These are phyloP conservation scores for Ambrosia artemisiifolia DNA, from an alignment of 129 eudicot species.

Conservation along the genomic window DNA sequence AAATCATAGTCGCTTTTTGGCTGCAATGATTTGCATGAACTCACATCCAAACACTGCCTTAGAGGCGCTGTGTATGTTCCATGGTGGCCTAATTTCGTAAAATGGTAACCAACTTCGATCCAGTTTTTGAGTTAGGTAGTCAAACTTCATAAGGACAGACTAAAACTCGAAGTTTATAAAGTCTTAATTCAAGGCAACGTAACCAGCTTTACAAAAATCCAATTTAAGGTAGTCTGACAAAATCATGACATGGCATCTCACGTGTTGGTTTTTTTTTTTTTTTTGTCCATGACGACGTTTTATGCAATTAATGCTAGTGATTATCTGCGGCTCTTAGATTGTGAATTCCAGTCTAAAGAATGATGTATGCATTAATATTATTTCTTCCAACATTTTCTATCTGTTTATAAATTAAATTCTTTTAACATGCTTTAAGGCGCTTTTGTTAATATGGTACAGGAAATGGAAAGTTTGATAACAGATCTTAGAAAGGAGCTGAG, in stretches of 20 bases:
- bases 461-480: constrained; percentile 85
- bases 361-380: neutral
- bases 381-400: neutral
- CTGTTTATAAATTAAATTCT: neutral
- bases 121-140: neutral
- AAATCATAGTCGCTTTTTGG: neutral
- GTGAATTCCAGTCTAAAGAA: neutral
- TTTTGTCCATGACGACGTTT: neutral
- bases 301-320: neutral
- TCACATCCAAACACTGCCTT: neutral
- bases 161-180: too few species aligned
- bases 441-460: constrained; percentile 43
- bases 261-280: neutral
- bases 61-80: neutral
- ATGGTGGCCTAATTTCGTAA: neutral
- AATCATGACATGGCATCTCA: neutral
- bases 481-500: constrained; percentile 90
- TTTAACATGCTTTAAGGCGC: neutral
- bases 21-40: neutral
- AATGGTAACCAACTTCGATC: neutral
- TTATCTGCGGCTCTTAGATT: neutral
- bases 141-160: too few species aligned
- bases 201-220: neutral
- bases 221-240: neutral
- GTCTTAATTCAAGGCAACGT: too few species aligned